Percentiles rank a stretch among this genome's conserved stretches.
phyloP scores from a whole-genome alignment of 2,329 filamentous ascomycete species.

The Diplocarpon mali region DNA sequence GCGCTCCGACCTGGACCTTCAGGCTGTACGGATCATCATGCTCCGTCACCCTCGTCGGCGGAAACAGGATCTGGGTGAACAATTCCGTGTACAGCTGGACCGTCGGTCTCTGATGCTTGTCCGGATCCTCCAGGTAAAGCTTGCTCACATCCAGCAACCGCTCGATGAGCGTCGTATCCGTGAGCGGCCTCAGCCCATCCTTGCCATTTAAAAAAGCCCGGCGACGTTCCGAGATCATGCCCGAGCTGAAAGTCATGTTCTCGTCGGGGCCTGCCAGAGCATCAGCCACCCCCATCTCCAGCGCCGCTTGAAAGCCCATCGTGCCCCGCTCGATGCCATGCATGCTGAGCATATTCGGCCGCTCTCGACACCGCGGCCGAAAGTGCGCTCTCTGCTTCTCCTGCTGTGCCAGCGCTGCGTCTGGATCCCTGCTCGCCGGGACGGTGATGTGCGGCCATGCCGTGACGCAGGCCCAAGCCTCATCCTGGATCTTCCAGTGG shows the following conservation, averaged over 20 bases:
- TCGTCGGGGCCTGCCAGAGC: constrained; percentile 31
- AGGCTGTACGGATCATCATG: constrained; percentile 50
- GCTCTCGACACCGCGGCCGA: constrained; percentile 24
- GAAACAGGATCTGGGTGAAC: constrained; percentile 48
- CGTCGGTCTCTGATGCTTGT: constrained; percentile 38
- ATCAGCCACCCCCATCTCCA: constrained; percentile 55
- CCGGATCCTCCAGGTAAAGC: constrained; percentile 42
- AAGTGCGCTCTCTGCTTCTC: constrained; percentile 21
- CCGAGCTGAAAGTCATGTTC: constrained; percentile 6
- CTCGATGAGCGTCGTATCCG: constrained; percentile 47
- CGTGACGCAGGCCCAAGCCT: constrained; percentile 51
- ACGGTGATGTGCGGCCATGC: constrained; percentile 51
- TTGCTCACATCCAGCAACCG: constrained; percentile 41
- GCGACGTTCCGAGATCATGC: constrained; percentile 17
- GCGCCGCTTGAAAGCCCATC: constrained; percentile 55
- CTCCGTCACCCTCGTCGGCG: constrained; percentile 44
- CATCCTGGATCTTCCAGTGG: constrained; percentile 50
- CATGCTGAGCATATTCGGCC: constrained; percentile 61
- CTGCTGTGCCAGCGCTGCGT: constrained; percentile 11
- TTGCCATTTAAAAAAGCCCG: constrained; percentile 27
- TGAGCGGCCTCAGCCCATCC: constrained; percentile 38
- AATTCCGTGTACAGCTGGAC: constrained; percentile 51
- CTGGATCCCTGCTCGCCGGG: constrained; percentile 35
- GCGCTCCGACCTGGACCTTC: constrained; percentile 56
- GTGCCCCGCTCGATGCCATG: constrained; percentile 62